Percentiles rank a stretch among this genome's conserved stretches.
Evolutionary conservation across 2,329 filamentous ascomycete genomes (phyloP).

Genomic region (Trichoderma hamatum): DNA sequence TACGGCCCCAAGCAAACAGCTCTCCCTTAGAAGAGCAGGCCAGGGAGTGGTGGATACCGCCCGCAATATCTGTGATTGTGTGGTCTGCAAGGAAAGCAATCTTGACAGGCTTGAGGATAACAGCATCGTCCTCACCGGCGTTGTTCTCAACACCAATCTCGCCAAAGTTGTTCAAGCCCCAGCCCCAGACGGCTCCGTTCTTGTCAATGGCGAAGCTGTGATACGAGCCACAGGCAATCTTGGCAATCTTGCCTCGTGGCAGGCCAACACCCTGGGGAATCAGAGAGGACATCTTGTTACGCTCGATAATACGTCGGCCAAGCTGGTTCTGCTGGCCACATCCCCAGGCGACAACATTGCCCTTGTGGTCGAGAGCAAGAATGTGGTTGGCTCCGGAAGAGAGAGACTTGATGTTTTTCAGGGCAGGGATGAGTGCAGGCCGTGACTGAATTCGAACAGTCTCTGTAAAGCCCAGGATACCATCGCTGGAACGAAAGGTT

Average conservation of each 20-base stretch:
- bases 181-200: slow-evolving; percentile 72
- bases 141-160: slow-evolving; percentile 71
- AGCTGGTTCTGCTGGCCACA: slow-evolving; percentile 69
- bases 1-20: slow-evolving; percentile 63
- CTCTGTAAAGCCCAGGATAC: slow-evolving; percentile 65
- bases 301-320: slow-evolving; percentile 61
- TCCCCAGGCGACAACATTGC: slow-evolving; percentile 71
- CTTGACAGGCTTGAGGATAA: slow-evolving; percentile 70
- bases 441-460: slow-evolving; percentile 53
- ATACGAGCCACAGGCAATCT: slow-evolving; percentile 69
- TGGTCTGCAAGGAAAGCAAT: slow-evolving; percentile 66
- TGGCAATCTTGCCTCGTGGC: slow-evolving; percentile 60
- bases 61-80: slow-evolving; percentile 69
- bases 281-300: slow-evolving; percentile 65
- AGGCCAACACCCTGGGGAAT: slow-evolving; percentile 61
- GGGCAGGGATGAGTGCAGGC: slow-evolving; percentile 59
- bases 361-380: slow-evolving; percentile 66
- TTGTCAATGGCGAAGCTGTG: slow-evolving; percentile 80
- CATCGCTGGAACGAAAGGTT: slow-evolving; percentile 70
- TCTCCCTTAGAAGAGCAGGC: slow-evolving; percentile 60
- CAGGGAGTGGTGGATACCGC: slow-evolving; percentile 74
- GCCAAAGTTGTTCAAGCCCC: slow-evolving; percentile 87
- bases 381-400: slow-evolving; percentile 72
- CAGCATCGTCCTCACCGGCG: slow-evolving; percentile 57
- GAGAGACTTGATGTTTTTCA: slow-evolving; percentile 67